Evolutionary conservation across 2,329 filamentous ascomycete species (phyloP), one percentile per base, ranked within the genome.

Genomic region (Botryosphaeria agaves): DNA sequence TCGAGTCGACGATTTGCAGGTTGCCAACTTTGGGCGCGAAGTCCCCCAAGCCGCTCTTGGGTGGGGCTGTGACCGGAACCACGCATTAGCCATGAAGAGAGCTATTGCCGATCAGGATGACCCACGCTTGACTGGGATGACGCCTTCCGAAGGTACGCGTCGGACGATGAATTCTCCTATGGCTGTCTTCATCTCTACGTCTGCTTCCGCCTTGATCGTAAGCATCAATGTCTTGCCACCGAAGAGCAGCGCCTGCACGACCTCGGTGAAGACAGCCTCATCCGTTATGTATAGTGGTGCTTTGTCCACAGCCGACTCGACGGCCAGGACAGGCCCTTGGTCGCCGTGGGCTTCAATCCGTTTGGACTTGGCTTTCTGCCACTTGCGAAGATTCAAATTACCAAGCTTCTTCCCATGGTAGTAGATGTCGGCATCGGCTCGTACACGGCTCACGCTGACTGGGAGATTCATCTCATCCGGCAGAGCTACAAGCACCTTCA

Each of bases 61-160:
- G 44, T 38, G 55, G 54, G 26, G 51, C 51, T 54, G 43, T 14
- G 43, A 31, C 29, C 20, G 36, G 36, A n/a, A n/a, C n/a, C n/a
- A 28, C 12, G 21, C 41, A 42, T 37, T 45, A 53, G 45, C 32
- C 25, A 32, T 29, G 34, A 33, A 28, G 30, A 15, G n/a, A 14
- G 26, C 21, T 23, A 16, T 31, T 28, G 29, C 29, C 42, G 30
- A 19, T 34, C 31, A 24, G 41, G 40, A 28, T 47, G 42, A 82
- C 85, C 73, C 76, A 93, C 84, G 80, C 70, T 92, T 91, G 61
- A 95, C 72, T 56, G 80, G 80, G 48, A 98, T 75, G 46, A 76
- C 70, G 43, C 89, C 85, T 61, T 84, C 67, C 26, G 52, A 83
- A 28, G 87, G 87, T 45, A 98, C 77, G 41, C 77, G 73, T 52